Evolutionary conservation across 345 rosid genomes (phyloP), one percentile per base, ranked within the genome.

Genomic region (Gossypium ekmanianum): DNA sequence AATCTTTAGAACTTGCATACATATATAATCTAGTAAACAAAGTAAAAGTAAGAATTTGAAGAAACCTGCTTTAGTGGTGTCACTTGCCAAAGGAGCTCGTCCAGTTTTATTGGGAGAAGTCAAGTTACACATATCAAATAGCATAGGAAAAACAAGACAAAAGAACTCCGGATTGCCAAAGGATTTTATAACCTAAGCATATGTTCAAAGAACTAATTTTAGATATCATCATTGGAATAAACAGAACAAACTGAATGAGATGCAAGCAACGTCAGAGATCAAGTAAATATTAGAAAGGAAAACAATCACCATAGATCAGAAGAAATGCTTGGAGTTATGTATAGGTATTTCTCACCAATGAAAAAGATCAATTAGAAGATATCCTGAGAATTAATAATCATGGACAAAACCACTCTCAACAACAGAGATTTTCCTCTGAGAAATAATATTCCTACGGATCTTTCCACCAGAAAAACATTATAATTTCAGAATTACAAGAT

Each of bases 81-180:
- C 89, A 66, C 74, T 87, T 63, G 89, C 73, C 55, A 55, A 34
- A 72, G 83, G 82, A 63, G 81, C 84, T 72, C 80, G 85, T 61
- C 74, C 80, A 22, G 84, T 80, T 80, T 63, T 85, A 63, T 34
- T 79, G 63, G 79, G 71, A 72, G 81, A 77, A 58, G 91, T 88
- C 7, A 91, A 83, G 75, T 63, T 83, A 85, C 88, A 88, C 88
- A 92, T 85, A 67, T 82, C 97, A 79, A 82, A 81, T 69, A 94
- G 75, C 77, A 82, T 68, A 13, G 98, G 97, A 75, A 94, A 94
- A 81, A 84, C 87, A 63, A 80, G 41, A 78, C 74, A 80, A 79
- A 92, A 92, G 85, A 92, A 91, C 78, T 91, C 93, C 24, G 92
- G 94, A 78, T 82, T 66, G 22, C 82, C 88, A 76, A 91, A 94